phyloP scores from a whole-genome alignment of 345 rosid species.

The Populus euphratica region DNA sequence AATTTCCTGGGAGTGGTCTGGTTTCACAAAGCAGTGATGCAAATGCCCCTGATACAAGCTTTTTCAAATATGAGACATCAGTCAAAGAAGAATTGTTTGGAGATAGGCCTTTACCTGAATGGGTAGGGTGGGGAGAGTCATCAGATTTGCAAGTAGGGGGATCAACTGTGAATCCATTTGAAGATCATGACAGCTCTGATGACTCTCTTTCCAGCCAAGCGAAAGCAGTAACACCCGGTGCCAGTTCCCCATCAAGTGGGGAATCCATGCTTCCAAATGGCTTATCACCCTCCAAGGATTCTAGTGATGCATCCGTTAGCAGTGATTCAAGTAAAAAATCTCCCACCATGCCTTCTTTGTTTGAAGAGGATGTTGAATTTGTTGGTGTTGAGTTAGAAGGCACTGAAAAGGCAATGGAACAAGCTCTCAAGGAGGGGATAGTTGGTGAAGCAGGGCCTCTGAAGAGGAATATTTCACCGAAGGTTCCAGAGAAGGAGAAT shows the following conservation, averaged over 20 bases:
- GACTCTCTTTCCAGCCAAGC: constrained; percentile 27
- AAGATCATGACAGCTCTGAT: constrained; percentile 44
- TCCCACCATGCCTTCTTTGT: constrained; percentile 51
- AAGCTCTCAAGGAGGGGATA: constrained; percentile 85
- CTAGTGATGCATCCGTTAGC: constrained; percentile 40
- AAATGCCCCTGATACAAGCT: constrained; percentile 38
- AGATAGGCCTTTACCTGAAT: constrained; percentile 61
- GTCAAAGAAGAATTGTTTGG: constrained; percentile 53
- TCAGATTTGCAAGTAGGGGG: constrained; percentile 55
- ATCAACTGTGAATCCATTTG: constrained; percentile 63
- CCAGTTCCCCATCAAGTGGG: constrained; percentile 30
- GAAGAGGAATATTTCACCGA: constrained; percentile 53
- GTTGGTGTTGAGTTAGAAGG: constrained; percentile 91
- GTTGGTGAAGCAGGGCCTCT: constrained; percentile 93
- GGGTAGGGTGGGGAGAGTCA: constrained; percentile 87
- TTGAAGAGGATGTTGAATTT: constrained; percentile 96
- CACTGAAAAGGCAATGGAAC: constrained; percentile 92
- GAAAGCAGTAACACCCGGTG: constrained; percentile 33
- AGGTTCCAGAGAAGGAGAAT: constrained; percentile 50
- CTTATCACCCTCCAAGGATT: constrained; percentile 35
- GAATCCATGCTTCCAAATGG: constrained; percentile 58
- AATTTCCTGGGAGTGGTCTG: constrained; percentile 25
- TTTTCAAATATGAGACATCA: constrained; percentile 55
- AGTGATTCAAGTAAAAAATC: constrained; percentile 40
- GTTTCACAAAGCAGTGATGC: constrained; percentile 31